Evolutionary conservation across 805 yeast species (phyloP).

Genomic region (Starmerella khaoyaiensis): DNA sequence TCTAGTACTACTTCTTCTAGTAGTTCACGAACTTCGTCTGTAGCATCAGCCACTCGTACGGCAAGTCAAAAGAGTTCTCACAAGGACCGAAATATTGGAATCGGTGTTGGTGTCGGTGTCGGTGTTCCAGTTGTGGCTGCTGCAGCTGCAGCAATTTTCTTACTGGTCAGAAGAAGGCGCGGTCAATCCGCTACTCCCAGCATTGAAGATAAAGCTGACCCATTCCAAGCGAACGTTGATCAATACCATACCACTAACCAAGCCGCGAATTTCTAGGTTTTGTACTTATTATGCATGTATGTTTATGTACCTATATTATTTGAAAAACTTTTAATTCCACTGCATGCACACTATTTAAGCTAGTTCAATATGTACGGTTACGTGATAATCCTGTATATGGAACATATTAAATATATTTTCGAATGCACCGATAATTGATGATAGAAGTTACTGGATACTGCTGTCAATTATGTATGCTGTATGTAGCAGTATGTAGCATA

Average conservation of each 20-base stretch:
- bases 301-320: too few relatives aligned
- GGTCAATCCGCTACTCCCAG: conserved; percentile 6
- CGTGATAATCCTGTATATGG: too few relatives aligned
- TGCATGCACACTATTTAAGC: too few relatives aligned
- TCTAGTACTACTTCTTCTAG: conserved; percentile 1
- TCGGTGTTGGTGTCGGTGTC: conserved; percentile 61
- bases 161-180: conserved; percentile 18
- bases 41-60: neutral
- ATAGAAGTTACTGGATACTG: too few relatives aligned
- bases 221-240: conserved; percentile 29
- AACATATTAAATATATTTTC: too few relatives aligned
- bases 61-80: conserved; percentile 1
- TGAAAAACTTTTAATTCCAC: too few relatives aligned
- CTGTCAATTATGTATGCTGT: too few relatives aligned
- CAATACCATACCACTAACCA: conserved; percentile 29
- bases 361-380: too few relatives aligned
- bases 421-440: too few relatives aligned
- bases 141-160: conserved; percentile 24
- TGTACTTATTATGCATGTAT: too few relatives aligned
- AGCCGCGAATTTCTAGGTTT: conserved; percentile 29
- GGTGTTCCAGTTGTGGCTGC: conserved; percentile 48
- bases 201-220: conserved; percentile 25
- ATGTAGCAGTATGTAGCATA: too few relatives aligned
- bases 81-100: conserved; percentile 36
- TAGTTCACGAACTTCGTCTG: conserved; percentile 2